These are phyloP conservation scores for Trichocladium antarcticum DNA, from an alignment of 495 filamentous ascomycete species.

Conservation along the genomic window DNA sequence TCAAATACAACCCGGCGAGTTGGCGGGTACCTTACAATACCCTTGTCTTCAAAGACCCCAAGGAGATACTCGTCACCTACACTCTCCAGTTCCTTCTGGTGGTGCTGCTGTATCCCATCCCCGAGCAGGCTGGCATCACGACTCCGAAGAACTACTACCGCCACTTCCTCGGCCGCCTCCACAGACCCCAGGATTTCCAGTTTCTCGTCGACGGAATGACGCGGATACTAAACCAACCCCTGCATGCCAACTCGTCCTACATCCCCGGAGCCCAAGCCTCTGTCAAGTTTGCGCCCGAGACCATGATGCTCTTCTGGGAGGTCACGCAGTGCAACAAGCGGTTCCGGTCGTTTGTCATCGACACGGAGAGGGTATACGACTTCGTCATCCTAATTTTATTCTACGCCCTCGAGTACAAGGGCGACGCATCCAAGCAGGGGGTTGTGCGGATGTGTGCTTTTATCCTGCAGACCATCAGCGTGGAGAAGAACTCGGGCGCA, in stretches of 20 bases:
- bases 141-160: constrained; percentile 79
- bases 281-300: constrained; percentile 85
- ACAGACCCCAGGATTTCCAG: constrained; percentile 94
- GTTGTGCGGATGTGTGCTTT: constrained; percentile 95
- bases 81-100: constrained; percentile 84
- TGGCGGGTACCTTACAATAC: constrained; percentile 96
- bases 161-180: constrained; percentile 81
- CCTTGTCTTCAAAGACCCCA: constrained; percentile 86
- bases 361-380: constrained; percentile 86
- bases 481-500: constrained; percentile 81
- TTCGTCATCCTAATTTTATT: constrained; percentile 85
- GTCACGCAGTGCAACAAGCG: constrained; percentile 94
- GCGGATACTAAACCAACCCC: constrained; percentile 80
- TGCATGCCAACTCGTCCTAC: constrained; percentile 78
- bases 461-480: constrained; percentile 87
- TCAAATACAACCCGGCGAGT: constrained; percentile 92
- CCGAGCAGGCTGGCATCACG: constrained; percentile 52
- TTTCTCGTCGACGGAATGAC: constrained; percentile 96
- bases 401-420: constrained; percentile 80
- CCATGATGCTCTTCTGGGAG: constrained; percentile 98
- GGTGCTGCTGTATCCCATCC: constrained; percentile 80
- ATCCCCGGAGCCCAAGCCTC: constrained; percentile 76
- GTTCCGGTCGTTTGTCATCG: constrained; percentile 93
- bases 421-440: constrained; percentile 79
- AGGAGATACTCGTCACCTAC: constrained; percentile 83